Percentiles rank a stretch among this genome's conserved stretches.
Evolutionary conservation across 164 flowering plant species (phyloP).

Genomic region (Magnolia officinalis): DNA sequence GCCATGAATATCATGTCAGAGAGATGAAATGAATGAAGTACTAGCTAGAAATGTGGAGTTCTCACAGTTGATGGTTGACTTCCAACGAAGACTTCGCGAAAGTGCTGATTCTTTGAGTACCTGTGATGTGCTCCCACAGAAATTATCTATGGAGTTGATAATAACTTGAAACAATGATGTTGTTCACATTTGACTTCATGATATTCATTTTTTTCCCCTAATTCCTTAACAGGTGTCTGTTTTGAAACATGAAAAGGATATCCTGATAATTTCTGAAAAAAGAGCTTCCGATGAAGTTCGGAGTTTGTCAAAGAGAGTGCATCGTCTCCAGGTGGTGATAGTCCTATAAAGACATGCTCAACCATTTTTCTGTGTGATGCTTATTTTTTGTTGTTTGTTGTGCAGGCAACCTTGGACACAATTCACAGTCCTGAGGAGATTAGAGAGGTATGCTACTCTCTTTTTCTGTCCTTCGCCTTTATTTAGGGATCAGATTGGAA

Average conservation of each 20-base stretch:
- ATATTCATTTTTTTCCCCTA: conserved; percentile 1
- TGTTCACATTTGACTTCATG: background rate
- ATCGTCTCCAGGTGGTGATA: conserved; percentile 67
- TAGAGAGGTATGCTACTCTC: conserved; percentile 54
- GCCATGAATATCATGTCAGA: conserved; percentile 32
- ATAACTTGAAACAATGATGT: background rate
- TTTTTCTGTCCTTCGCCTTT: background rate
- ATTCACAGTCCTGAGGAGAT: conserved; percentile 73
- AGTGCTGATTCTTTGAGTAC: conserved; percentile 55
- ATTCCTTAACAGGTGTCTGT: conserved; percentile 50
- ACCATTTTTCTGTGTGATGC: background rate
- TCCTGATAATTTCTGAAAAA: conserved; percentile 66
- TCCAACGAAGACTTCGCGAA: conserved; percentile 74
- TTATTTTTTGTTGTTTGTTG: background rate
- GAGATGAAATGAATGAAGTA: conserved; percentile 54
- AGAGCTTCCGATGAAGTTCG: conserved; percentile 88
- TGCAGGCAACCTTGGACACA: conserved; percentile 81
- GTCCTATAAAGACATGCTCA: background rate
- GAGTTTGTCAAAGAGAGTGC: conserved; percentile 66
- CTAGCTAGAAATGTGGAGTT: conserved; percentile 81
- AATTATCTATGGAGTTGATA: conserved; percentile 71
- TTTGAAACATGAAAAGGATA: conserved; percentile 71
- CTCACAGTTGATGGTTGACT: conserved; percentile 73
- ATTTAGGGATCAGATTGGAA: background rate
- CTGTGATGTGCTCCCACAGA: conserved; percentile 71